Percentiles rank a stretch among this genome's conserved stretches.
Evolutionary conservation across 768 basidiomycete species (phyloP).

Genomic region (Stropharia rugosoannulata): DNA sequence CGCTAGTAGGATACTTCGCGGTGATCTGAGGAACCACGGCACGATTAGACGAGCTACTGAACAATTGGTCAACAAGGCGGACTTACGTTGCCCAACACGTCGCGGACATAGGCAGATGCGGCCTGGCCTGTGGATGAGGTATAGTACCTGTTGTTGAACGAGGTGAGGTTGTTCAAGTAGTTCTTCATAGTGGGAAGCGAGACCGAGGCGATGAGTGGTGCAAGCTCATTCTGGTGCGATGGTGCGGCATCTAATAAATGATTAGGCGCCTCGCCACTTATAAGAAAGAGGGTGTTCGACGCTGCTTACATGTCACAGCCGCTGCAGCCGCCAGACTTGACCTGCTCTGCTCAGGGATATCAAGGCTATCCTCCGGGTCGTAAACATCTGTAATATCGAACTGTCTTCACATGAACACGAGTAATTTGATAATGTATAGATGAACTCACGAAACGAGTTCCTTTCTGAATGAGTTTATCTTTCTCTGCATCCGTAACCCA

Average conservation of each 20-base stretch:
- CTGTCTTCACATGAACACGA: conserved; percentile 11
- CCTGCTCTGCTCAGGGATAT: too few species aligned
- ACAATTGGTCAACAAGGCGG: background rate
- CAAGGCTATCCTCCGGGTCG: conserved; percentile 14
- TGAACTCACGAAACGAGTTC: conserved; percentile 23
- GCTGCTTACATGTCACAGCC: too few species aligned
- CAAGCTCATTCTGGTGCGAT: conserved; percentile 22
- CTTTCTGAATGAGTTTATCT: conserved; percentile 23
- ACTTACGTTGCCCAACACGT: conserved; percentile 22
- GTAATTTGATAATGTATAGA: background rate
- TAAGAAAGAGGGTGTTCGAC: too few species aligned
- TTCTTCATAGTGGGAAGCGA: conserved; percentile 26
- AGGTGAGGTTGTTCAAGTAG: conserved; percentile 28
- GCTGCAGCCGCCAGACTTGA: too few species aligned
- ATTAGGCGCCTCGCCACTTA: background rate
- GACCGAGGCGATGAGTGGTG: conserved; percentile 19
- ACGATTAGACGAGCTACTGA: background rate
- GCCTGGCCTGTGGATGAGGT: conserved; percentile 26
- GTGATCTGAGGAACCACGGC: conserved; percentile 17
- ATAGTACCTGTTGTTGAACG: conserved; percentile 37
- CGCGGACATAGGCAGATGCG: conserved; percentile 31
- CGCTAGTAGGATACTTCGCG: conserved; percentile 18
- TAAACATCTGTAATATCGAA: conserved; percentile 34
- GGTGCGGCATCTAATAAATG: conserved; percentile 21
- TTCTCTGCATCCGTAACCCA: conserved; percentile 32